These are phyloP conservation scores for Pholiota conissans DNA, from an alignment of 768 basidiomycete genomes.

Conservation along the genomic window DNA sequence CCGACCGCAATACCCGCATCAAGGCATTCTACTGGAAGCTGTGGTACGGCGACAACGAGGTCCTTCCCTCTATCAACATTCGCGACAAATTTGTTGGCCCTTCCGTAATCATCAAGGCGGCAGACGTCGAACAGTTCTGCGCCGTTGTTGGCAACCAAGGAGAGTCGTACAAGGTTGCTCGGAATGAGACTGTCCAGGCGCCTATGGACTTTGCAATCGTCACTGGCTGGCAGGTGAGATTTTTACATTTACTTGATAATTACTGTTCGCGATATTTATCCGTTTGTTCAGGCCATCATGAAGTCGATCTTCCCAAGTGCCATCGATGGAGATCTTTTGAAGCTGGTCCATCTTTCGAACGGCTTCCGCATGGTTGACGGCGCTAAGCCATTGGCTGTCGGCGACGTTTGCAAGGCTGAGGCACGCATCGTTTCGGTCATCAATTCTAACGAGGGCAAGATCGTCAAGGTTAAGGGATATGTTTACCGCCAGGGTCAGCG, in stretches of 20 bases:
- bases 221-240: conserved; percentile 92
- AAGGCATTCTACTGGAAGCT: conserved; percentile 98
- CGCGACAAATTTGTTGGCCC: conserved; percentile 85
- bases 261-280: conserved; percentile 5
- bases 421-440: conserved; percentile 87
- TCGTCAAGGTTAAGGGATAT: conserved; percentile 85
- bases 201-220: conserved; percentile 99
- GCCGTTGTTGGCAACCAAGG: conserved; percentile 91
- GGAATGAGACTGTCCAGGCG: conserved; percentile 72
- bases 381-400: conserved; percentile 72
- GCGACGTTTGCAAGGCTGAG: conserved; percentile 88
- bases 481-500: conserved; percentile 76
- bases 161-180: conserved; percentile 82
- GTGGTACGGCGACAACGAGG: conserved; percentile 90
- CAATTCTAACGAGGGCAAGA: conserved; percentile 91
- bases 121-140: conserved; percentile 86
- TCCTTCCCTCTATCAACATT: conserved; percentile 76
- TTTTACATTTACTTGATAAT: neutral
- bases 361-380: conserved; percentile 90
- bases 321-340: conserved; percentile 93
- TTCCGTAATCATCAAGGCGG: conserved; percentile 76
- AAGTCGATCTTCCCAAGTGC: conserved; percentile 91
- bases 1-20: conserved; percentile 84
- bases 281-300: conserved; percentile 86
- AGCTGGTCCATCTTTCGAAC: conserved; percentile 96